A percentile compares a stretch with the other conserved stretches of the same genome.
phyloP scores from a whole-genome alignment of 257 asterid species.

The Thymus quinquecostatus region DNA sequence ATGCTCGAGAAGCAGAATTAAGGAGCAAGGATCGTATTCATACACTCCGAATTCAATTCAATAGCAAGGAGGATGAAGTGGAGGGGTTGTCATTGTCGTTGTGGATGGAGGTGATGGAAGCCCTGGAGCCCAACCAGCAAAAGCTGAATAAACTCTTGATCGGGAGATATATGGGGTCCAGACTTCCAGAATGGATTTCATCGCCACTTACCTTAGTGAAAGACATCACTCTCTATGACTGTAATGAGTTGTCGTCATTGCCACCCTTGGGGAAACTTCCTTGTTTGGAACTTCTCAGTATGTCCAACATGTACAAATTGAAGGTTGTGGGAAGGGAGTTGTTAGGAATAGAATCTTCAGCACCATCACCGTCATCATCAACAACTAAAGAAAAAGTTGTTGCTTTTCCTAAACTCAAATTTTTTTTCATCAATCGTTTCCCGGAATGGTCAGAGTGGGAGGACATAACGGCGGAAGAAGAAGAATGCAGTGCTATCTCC shows the following conservation, averaged over 20 bases:
- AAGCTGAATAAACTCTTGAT: neutral
- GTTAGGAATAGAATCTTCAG: constrained; percentile 13
- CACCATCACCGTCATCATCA: too few relatives aligned
- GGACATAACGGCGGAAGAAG: constrained; percentile 27
- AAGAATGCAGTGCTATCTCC: constrained; percentile 1
- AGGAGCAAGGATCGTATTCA: neutral
- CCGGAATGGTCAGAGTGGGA: constrained; percentile 38
- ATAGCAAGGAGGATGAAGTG: too few relatives aligned
- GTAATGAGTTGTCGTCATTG: neutral
- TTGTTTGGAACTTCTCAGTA: neutral
- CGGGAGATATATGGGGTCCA: neutral
- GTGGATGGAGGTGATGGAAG: constrained; percentile 15
- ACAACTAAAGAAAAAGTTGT: too few relatives aligned
- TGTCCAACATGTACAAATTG: neutral
- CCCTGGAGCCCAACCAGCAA: constrained; percentile 27
- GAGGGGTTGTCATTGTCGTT: neutral
- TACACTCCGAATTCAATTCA: neutral
- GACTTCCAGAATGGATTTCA: neutral
- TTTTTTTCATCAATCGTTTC: neutral
- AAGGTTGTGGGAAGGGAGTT: constrained; percentile 13
- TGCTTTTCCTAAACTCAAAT: constrained; percentile 35
- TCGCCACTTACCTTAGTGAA: neutral
- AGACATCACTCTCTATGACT: neutral
- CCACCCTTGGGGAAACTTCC: constrained; percentile 18
- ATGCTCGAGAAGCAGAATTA: neutral